Evolutionary conservation across 75 land plant species (phyloP), one percentile per base, ranked within the genome.

Genomic region (Cryptomeria japonica): DNA sequence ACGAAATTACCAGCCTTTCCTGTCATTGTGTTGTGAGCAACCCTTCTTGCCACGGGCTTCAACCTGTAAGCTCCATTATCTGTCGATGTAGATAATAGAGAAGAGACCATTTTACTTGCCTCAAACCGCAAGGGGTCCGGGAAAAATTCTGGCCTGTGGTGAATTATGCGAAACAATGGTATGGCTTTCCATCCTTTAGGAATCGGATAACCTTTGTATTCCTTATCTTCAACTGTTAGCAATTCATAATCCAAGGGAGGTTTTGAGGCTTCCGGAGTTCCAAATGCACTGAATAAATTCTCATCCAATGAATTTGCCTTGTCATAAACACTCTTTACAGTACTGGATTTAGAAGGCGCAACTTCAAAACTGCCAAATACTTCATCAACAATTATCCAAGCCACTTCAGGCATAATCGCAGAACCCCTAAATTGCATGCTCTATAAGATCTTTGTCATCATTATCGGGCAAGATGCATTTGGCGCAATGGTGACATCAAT

Each of bases 391-490:
- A 98, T 96, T 41, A 98, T 91, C 99, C 99, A 98, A 51, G 99
- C 99, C 68, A 98, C 99, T 84, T 98, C 99, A 80, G 96, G 89
- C 87, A 89, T 92, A 80, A 98, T 85, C 85, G 96, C 99, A 84
- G 99, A 98, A 18, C 99, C 99, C 88, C 90, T 95, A 92, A 97
- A 98, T 86, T 96, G 99, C 99, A 98, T 98, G 86, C 99, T 97
- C 11, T 97, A 96, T 96, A 98, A 94, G 88, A 98, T 96, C 85
- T 98, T 99, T 47, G 99, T 98, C 15, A 99, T 98, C 99, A 98
- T 98, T 14, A 98, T 99, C 96, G 97, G 85, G 92, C 99, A 98
- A 87, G 99, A 96, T 41, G 99, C 99, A 91, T 97, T 98, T 51
- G 99, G 99, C 0, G 97, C 94, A 86, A 98, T 98, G 31, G 99